These are phyloP conservation scores for Arctostaphylos glauca DNA, from an alignment of 148 eudicot species.

Conservation along the genomic window DNA sequence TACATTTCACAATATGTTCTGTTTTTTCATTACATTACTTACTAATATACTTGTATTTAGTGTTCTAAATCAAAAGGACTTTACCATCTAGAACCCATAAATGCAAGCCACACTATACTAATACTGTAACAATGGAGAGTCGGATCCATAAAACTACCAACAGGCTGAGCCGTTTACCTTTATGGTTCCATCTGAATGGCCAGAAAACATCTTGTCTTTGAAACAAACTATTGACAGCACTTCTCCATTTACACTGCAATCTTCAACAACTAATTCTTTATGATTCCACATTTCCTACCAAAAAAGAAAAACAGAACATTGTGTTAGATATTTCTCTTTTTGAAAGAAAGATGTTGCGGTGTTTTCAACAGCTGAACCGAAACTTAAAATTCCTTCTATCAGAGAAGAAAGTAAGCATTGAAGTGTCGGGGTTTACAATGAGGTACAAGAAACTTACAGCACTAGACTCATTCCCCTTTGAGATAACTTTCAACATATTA, in stretches of 20 bases:
- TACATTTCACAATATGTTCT: background rate
- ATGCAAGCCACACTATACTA: background rate
- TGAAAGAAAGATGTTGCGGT: background rate
- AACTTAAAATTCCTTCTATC: too few species aligned
- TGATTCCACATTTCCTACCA: constrained; percentile 49
- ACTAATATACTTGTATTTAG: background rate
- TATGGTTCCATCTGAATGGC: constrained; percentile 57
- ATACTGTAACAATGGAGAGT: background rate
- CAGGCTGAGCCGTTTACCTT: constrained; percentile 25
- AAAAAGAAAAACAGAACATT: background rate
- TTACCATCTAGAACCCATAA: background rate
- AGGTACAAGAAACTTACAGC: constrained; percentile 30
- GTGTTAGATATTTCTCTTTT: background rate
- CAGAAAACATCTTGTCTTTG: constrained; percentile 43
- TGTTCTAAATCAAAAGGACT: background rate
- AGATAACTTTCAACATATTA: constrained; percentile 42
- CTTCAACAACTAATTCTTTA: constrained; percentile 41
- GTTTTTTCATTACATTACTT: background rate
- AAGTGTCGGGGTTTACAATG: too few species aligned
- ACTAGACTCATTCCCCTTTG: constrained; percentile 43
- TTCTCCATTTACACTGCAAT: constrained; percentile 46
- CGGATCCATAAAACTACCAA: background rate
- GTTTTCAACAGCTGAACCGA: too few species aligned
- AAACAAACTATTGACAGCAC: constrained; percentile 37
- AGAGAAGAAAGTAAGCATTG: too few species aligned